These are phyloP conservation scores for Leptomonas seymouri DNA, from an alignment of 208 protist species.

Conservation along the genomic window DNA sequence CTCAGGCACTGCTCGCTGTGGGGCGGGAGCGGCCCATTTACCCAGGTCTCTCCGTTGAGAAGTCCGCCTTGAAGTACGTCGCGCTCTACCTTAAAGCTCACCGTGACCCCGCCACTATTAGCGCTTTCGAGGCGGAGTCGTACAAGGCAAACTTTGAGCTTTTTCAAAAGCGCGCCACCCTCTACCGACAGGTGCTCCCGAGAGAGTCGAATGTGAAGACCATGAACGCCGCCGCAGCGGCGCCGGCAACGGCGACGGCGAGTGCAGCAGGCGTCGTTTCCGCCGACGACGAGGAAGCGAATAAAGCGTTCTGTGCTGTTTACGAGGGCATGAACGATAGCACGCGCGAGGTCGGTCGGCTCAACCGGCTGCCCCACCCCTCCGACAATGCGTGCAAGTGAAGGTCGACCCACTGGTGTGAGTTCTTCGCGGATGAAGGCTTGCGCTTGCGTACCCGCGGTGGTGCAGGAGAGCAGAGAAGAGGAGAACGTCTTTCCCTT, in stretches of 20 bases:
- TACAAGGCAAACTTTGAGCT: constrained; percentile 67
- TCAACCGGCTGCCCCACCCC: constrained; percentile 26
- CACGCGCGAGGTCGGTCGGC: constrained; percentile 2
- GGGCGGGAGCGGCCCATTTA: constrained; percentile 73
- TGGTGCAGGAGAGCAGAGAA: too few relatives aligned
- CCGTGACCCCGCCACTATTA: constrained; percentile 61
- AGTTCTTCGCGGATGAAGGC: too few relatives aligned
- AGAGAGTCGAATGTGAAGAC: not conserved
- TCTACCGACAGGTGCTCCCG: constrained; percentile 43
- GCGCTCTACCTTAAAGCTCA: constrained; percentile 90
- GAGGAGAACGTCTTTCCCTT: too few relatives aligned
- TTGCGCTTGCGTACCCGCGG: too few relatives aligned
- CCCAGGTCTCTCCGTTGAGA: constrained; percentile 78
- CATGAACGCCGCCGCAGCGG: not conserved
- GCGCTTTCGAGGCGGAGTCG: constrained; percentile 58
- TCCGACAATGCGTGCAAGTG: constrained; percentile 1
- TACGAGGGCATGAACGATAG: constrained; percentile 3
- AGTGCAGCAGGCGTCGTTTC: not conserved
- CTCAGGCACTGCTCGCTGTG: constrained; percentile 79
- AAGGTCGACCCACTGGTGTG: too few relatives aligned
- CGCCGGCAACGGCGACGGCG: not conserved
- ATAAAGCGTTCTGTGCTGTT: constrained; percentile 13
- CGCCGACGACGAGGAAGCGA: constrained; percentile 1
- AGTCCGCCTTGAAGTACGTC: constrained; percentile 90
- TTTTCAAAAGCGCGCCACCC: constrained; percentile 60